A percentile compares a stretch with the other conserved stretches of the same genome.
Conservation (phyloP, 148 eudicot species). For the Cornus suecica region DNA sequence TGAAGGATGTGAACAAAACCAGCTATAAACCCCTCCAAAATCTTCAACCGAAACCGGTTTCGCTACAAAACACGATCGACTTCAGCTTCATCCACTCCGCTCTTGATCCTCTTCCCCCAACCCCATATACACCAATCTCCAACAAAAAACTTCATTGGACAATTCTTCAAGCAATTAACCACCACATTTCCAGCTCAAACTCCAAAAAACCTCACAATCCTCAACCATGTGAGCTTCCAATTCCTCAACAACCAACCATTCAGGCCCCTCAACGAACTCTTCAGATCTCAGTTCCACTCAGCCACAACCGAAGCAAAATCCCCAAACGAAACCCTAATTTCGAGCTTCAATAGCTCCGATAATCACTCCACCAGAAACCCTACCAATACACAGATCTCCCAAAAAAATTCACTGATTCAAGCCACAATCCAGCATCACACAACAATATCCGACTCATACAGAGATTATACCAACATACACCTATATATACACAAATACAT, state of each 20-base stretch:
- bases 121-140: conserved; percentile 21
- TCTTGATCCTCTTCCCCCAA: conserved; percentile 26
- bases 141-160: conserved; percentile 4
- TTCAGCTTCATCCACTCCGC: conserved; percentile 45
- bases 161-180: conserved; percentile 12
- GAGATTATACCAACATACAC: not conserved
- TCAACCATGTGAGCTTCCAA: not conserved
- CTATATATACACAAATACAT: not conserved
- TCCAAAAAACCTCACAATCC: conserved; percentile 7
- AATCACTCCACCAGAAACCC: conserved; percentile 13
- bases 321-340: conserved; percentile 13
- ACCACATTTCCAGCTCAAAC: conserved; percentile 23
- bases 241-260: not conserved
- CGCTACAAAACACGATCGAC: conserved; percentile 30
- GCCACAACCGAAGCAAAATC: conserved; percentile 1
- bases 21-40: conserved; percentile 9
- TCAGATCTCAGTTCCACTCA: conserved; percentile 22
- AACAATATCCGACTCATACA: not conserved
- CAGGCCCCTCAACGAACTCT: not conserved
- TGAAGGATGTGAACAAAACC: not conserved
- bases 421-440: not conserved
- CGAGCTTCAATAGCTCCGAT: conserved; percentile 1
- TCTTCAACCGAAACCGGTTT: conserved; percentile 45
- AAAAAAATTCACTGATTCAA: conserved; percentile 5
- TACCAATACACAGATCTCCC: conserved; percentile 19